Evolutionary conservation across 768 basidiomycete species (phyloP).

Genomic region (Nidularia sp.): DNA sequence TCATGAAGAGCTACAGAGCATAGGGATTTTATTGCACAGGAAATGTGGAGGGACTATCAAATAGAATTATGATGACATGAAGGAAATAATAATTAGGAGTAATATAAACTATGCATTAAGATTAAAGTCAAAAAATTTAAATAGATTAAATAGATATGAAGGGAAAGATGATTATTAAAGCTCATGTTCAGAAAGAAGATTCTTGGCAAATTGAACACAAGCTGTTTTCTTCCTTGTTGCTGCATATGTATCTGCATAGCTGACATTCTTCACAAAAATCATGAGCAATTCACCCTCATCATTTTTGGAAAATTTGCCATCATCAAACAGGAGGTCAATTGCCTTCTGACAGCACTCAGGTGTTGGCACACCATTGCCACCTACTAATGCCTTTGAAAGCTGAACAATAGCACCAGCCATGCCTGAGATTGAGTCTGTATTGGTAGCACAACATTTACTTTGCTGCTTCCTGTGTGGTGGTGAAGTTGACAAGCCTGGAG

Average conservation of each 20-base stretch:
- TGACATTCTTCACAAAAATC: conserved; percentile 8
- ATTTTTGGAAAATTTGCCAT: conserved; percentile 13
- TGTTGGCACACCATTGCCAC: too few relatives aligned
- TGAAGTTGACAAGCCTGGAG: too few relatives aligned
- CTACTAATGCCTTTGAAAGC: too few relatives aligned
- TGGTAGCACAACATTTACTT: too few relatives aligned
- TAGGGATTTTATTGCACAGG: conserved; percentile 15
- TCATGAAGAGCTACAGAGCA: conserved; percentile 8
- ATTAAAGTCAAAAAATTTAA: neutral
- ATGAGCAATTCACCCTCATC: conserved; percentile 11
- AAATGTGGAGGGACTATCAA: conserved; percentile 15
- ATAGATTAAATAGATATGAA: neutral
- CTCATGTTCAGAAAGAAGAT: neutral
- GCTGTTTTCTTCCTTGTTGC: conserved; percentile 9
- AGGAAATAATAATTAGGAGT: neutral
- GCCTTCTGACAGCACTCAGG: neutral
- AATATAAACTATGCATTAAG: neutral
- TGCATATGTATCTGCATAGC: conserved; percentile 8
- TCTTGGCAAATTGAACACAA: conserved; percentile 8
- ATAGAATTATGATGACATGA: neutral
- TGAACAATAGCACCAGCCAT: too few relatives aligned
- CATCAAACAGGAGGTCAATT: conserved; percentile 12
- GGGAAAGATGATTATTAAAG: neutral
- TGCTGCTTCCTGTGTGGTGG: too few relatives aligned
- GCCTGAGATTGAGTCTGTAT: too few relatives aligned